Conservation (phyloP, 2,329 filamentous ascomycete species). For the Grosmannia penicillata region DNA sequence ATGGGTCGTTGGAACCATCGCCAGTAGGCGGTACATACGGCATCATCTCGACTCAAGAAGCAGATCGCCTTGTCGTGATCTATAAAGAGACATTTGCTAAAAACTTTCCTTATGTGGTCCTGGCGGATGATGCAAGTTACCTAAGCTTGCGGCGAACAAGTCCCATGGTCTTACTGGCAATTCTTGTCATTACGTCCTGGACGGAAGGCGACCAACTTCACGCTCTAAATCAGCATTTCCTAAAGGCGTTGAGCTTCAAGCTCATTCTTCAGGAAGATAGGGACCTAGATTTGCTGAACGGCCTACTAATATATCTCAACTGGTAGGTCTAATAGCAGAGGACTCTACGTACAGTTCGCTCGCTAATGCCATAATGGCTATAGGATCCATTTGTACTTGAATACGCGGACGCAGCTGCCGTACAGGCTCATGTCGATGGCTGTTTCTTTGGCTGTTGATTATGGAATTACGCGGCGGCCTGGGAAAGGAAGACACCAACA, state of each 20-base stretch:
- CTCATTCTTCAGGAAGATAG: background rate
- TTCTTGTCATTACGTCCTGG: slow-evolving; percentile 1
- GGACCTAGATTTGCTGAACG: slow-evolving; percentile 1
- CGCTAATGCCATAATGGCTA: background rate
- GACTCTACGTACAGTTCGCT: background rate
- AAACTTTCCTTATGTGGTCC: background rate
- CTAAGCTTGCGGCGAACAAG: background rate
- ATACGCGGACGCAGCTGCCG: background rate
- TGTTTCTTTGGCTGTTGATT: slow-evolving; percentile 2
- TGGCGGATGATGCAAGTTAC: background rate
- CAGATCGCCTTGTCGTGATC: background rate
- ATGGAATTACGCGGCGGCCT: slow-evolving; percentile 3
- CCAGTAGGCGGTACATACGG: background rate
- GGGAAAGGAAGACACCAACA: slow-evolving; percentile 2
- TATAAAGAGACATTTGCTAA: background rate
- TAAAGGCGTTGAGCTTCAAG: background rate
- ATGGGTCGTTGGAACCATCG: background rate
- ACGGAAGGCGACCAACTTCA: background rate
- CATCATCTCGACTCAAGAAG: background rate
- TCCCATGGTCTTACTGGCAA: background rate
- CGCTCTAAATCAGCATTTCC: background rate
- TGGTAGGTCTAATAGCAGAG: background rate
- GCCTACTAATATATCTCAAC: slow-evolving; percentile 2
- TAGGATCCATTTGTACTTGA: slow-evolving; percentile 3
- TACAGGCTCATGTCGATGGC: slow-evolving; percentile 3